Evolutionary conservation across 352 stramenopile species (phyloP).

Genomic region (Pythium apleroticum): DNA sequence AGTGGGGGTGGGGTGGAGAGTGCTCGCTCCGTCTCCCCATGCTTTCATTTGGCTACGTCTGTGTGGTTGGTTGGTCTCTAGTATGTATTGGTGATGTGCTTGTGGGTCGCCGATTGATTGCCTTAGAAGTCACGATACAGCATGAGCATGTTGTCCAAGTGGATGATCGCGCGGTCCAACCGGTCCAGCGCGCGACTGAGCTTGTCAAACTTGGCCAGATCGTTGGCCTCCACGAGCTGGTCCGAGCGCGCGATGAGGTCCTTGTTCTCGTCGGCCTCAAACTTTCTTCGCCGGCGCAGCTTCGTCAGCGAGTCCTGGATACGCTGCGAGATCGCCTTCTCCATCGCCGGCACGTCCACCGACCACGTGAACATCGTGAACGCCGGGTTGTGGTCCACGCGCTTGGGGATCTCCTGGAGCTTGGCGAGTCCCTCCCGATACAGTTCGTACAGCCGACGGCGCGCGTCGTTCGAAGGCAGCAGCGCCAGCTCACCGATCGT

Average conservation of each 20-base stretch:
- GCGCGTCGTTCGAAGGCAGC: constrained; percentile 78
- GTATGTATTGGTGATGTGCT: background rate
- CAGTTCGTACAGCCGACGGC: constrained; percentile 80
- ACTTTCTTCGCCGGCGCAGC: constrained; percentile 65
- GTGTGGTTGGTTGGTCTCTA: background rate
- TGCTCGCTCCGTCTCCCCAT: background rate
- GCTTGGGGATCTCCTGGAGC: constrained; percentile 87
- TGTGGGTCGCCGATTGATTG: background rate
- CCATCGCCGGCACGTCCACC: constrained; percentile 69
- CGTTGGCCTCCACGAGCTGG: constrained; percentile 83
- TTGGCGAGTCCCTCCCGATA: constrained; percentile 73
- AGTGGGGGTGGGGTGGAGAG: background rate
- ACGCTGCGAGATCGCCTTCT: constrained; percentile 57
- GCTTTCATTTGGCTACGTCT: background rate
- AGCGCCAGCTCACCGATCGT: constrained; percentile 82
- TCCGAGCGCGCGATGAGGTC: constrained; percentile 87
- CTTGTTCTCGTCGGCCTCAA: constrained; percentile 85
- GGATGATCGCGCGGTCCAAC: constrained; percentile 78
- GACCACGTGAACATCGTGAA: constrained; percentile 89
- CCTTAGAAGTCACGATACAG: constrained; percentile 86
- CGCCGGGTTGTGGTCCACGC: constrained; percentile 85
- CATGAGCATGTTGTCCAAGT: constrained; percentile 88
- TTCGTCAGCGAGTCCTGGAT: constrained; percentile 72
- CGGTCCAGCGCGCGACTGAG: constrained; percentile 82
- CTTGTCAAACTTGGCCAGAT: constrained; percentile 87